Evolutionary conservation across 1,284 basidiomycete species (phyloP), one percentile per base, ranked within the genome.

Genomic region (Xerocomus amazonicus): DNA sequence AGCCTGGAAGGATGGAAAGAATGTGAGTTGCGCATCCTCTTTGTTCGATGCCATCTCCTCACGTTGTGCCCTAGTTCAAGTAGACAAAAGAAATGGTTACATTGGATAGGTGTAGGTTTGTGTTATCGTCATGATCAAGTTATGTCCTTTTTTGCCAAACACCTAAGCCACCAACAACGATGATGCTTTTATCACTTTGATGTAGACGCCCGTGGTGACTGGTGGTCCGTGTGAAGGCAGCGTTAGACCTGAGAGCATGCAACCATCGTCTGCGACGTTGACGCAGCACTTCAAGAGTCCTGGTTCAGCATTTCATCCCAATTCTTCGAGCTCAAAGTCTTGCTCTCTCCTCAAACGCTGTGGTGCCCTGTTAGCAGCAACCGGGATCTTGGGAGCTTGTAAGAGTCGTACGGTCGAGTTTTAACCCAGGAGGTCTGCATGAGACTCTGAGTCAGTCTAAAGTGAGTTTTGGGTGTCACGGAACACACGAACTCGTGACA

Each of bases 1-100:
- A 80, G 79, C 82, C 68, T 94, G 88, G 88, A 85, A 74, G 53
- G 90, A 92, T 71, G 90, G 90, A 60, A 91, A 90, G 77, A 87
- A 83, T 70, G 87, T 90, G 65, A 77, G 83, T 78, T 50, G 56
- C 16, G 17, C 37, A 0, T 35, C 55, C 41, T 10, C 10, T 42
- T 17, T 16, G 4, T 34, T 23, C 2, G 5, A 2, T 2, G 4
- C 32, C 31, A 14, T n/a, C 33, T 29, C 3, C 29, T 59, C 26
- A 62, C 31, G 1, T 34, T 6, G 0, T n/a, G 23, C 39, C 29
- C 13, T 14, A 66, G 60, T 62, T 66, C 60, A 66, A 62, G 41
- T 62, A 41, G 53, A 42, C 13, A 43, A 40, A 45, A 45, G 19
- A 35, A 14, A 39, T 28, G 27, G 51, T 50, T 46, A 49, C 50